These are phyloP conservation scores for Liriodendron chinense DNA, from an alignment of 164 flowering plant species.

Conservation along the genomic window DNA sequence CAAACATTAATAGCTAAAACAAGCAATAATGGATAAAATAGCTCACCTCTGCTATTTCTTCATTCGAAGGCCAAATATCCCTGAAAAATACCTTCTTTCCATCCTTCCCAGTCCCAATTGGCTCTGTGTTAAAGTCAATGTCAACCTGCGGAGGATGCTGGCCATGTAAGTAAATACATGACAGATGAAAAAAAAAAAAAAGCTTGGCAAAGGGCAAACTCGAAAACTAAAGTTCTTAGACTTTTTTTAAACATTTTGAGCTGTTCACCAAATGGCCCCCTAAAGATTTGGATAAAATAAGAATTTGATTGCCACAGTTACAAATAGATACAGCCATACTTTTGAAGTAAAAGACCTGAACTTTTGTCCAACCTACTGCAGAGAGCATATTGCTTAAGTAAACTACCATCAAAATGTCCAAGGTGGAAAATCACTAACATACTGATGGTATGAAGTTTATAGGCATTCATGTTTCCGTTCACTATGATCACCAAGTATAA, in stretches of 20 bases:
- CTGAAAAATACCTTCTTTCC: conserved; percentile 72
- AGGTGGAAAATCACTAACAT: background rate
- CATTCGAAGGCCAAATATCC: conserved; percentile 92
- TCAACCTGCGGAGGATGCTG: conserved; percentile 56
- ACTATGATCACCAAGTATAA: no score
- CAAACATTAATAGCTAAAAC: background rate
- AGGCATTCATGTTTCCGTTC: background rate
- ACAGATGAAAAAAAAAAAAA: background rate
- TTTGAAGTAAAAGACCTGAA: background rate
- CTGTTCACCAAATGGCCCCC: background rate
- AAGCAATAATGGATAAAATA: background rate
- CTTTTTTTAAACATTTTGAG: background rate
- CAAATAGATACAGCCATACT: background rate
- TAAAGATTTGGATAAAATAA: no score
- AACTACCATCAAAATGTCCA: background rate
- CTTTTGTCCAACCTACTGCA: background rate
- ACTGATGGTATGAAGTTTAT: background rate
- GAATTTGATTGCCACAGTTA: background rate
- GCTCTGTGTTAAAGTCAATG: conserved; percentile 86
- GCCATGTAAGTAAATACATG: background rate
- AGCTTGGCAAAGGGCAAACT: background rate
- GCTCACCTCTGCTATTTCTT: conserved; percentile 79
- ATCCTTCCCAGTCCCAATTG: conserved; percentile 81
- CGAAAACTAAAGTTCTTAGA: no score
- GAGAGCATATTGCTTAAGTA: background rate